Base-by-base conservation (phyloP, 352 stramenopile genomes). In the Phytophthora cactorum region DNA sequence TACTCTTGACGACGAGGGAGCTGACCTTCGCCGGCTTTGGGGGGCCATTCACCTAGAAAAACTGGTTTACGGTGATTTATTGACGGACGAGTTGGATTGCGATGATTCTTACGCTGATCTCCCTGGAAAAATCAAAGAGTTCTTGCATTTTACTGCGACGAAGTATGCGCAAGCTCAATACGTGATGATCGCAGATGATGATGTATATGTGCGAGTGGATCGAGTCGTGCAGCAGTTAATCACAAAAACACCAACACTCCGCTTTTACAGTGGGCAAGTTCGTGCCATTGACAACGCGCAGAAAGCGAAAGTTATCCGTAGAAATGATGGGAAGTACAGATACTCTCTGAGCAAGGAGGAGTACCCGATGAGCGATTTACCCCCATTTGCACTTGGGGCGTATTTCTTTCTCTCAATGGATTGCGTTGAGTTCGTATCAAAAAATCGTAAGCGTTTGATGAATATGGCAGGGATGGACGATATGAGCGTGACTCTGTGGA, bases 131-230 rank as follows among this genome's bases (percentile, higher is more conserved):
- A 75, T 81, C 8, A 77, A 66, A 14, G 72, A 63, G 22, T 86
- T 88, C 29, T 31, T 82, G 12, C 45, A 66, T 25, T 74, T 78
- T n/a, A 62, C 62, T 28, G 47, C 47, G 1, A 65, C 52, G 3
- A 9, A 59, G 0, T 59, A 63, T 17, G 28, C 65, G 0, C 50
- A 49, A 6, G 46, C 60, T 5, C 47, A 66, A 38, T 90, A 87
- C 62, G 62, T 90, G 0, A 83, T 90, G 77, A 70, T 90, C 28
- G 63, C 74, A 4, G 81, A 90, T 58, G 82, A 90, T 38, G 78
- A 90, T 45, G 49, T 43, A 5, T 43, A 43, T 43, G 36, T 43
- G 10, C 36, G 36, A 43, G 36, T 78, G 7, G 74, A 84, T 31
- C 8, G 68, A 36, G 27, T 84, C 4, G 34, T 70, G 3, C 41